Evolutionary conservation across 164 flowering plant species (phyloP), one percentile per base, ranked within the genome.

Genomic region (Sedum album): DNA sequence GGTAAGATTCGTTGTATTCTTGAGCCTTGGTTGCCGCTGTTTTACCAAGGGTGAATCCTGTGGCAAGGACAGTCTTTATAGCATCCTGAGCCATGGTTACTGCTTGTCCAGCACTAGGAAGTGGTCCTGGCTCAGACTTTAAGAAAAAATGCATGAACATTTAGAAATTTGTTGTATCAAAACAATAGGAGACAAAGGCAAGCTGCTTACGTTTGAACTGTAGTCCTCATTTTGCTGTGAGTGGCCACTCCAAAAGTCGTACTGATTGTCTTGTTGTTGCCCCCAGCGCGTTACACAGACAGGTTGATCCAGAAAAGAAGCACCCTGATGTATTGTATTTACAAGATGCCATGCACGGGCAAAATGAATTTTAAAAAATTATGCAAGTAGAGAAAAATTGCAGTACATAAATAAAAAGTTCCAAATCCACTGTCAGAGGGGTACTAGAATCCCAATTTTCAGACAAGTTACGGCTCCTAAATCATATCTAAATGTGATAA

Each of bases 201-300:
- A 71, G 28, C 63, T 60, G 48, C 76, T 63, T 76, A 86, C 90
- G 70, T 41, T 71, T 51, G 84, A 71, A 62, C 71, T 68, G 55
- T 69, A 71, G 46, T 77, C 85, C n/a, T 84, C 85, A 72, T 76
- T 82, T 39, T 67, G 61, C 14, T 67, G 77, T 15, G 90, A 69
- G 48, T 83, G 71, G 53, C 79, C 72, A 66, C 70, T 80, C 88
- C 89, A 87, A 55, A 83, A 36, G 73, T 81, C 78, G 73, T 53
- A 71, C 61, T 76, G 83, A 67, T 9, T 23, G 30, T 82, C 92
- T 51, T 76, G 80, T 74, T 74, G 66, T 4, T 78, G 79, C 48
- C 89, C 89, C 89, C 88, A 85, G 42, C 77, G 81, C 33, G 85
- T 74, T 68, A 87, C 83, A 76, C 85, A 84, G 2, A 85, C 89